phyloP scores from a whole-genome alignment of 2,329 filamentous ascomycete species.

The Macrophomina tecta region DNA sequence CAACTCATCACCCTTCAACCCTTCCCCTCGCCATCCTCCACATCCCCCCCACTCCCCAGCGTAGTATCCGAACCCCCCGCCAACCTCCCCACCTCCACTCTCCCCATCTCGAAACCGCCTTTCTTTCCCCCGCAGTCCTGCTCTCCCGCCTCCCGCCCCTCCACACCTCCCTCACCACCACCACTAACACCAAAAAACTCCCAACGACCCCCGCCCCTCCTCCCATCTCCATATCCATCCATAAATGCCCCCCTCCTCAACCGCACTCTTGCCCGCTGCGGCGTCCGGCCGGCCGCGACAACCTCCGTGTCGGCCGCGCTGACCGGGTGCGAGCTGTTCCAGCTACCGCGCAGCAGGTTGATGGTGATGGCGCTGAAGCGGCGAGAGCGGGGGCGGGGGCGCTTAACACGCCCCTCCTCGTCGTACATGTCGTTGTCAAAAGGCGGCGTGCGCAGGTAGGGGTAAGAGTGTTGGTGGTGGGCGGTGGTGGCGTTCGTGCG shows the following conservation, averaged over 20 bases:
- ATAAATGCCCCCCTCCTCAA: too few relatives aligned
- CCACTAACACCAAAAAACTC: background rate
- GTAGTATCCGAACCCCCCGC: slow-evolving; percentile 19
- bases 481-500: background rate
- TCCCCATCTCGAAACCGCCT: background rate
- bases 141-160: background rate
- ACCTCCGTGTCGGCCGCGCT: slow-evolving; percentile 27
- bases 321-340: slow-evolving; percentile 22
- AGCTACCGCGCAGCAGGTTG: slow-evolving; percentile 22
- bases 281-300: slow-evolving; percentile 28
- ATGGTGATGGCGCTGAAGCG: slow-evolving; percentile 23
- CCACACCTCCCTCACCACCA: background rate
- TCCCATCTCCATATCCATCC: background rate
- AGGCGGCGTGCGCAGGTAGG: background rate
- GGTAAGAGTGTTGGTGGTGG: slow-evolving; percentile 5
- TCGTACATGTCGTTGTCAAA: too few relatives aligned
- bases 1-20: background rate
- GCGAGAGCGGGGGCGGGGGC: background rate
- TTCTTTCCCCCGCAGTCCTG: background rate
- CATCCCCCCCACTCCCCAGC: background rate
- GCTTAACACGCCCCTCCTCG: too few relatives aligned
- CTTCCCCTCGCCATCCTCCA: slow-evolving; percentile 1
- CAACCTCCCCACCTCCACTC: background rate
- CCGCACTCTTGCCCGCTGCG: too few relatives aligned
- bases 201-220: background rate